These are phyloP conservation scores for Chaetomium sp. DNA, from an alignment of 2,329 filamentous ascomycete genomes.

Conservation along the genomic window DNA sequence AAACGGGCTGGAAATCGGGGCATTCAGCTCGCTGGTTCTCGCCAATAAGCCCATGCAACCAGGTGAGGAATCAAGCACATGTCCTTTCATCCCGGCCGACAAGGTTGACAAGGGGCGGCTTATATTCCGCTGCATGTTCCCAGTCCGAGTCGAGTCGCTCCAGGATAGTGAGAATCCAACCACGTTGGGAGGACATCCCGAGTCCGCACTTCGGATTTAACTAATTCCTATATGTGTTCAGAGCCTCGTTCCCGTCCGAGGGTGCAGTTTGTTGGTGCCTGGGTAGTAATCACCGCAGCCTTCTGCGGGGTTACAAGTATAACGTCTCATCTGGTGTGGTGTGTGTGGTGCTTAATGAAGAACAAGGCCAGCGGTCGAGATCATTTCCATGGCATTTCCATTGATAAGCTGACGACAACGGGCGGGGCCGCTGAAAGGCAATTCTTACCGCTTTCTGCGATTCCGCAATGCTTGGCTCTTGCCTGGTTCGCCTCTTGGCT, in stretches of 20 bases:
- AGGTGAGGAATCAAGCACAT: background rate
- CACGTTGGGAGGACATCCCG: too few relatives aligned
- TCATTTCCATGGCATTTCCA: slow-evolving; percentile 17
- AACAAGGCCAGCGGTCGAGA: background rate
- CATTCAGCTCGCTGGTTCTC: background rate
- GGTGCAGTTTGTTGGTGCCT: background rate
- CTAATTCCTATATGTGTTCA: too few relatives aligned
- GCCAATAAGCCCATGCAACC: background rate
- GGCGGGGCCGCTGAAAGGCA: slow-evolving; percentile 16
- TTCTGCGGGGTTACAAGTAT: too few relatives aligned
- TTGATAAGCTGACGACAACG: slow-evolving; percentile 30
- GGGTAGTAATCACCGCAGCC: background rate
- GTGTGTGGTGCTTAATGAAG: slow-evolving; percentile 1
- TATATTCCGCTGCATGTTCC: background rate
- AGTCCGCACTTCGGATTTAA: too few relatives aligned
- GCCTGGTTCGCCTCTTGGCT: slow-evolving; percentile 15
- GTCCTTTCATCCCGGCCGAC: background rate
- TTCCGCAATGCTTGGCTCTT: slow-evolving; percentile 26
- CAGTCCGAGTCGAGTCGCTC: too few relatives aligned
- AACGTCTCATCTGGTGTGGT: background rate
- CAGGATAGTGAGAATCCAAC: background rate
- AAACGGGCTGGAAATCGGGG: background rate
- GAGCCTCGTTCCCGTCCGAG: background rate
- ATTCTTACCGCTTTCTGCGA: slow-evolving; percentile 21
- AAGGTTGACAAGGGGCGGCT: background rate